Evolutionary conservation across 2,329 filamentous ascomycete genomes (phyloP).

Genomic region (Paraphaeosphaeria minitans): DNA sequence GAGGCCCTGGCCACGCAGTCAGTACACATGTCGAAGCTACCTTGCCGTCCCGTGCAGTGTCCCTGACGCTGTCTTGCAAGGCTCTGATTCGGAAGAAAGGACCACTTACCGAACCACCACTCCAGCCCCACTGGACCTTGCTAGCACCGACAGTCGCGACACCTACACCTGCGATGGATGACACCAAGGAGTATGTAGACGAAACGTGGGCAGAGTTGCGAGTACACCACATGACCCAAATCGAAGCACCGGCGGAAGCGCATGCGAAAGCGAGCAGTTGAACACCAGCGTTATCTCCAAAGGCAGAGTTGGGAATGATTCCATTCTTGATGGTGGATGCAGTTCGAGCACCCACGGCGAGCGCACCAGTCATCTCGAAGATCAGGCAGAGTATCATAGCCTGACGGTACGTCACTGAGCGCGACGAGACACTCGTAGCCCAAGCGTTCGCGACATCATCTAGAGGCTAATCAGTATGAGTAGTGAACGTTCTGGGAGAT

Average conservation of each 20-base stretch:
- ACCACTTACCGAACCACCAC: slow-evolving; percentile 53
- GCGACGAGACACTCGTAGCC: slow-evolving; percentile 81
- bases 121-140: slow-evolving; percentile 64
- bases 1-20: slow-evolving; percentile 58
- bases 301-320: slow-evolving; percentile 54
- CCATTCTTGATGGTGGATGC: slow-evolving; percentile 81
- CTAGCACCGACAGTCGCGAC: slow-evolving; percentile 61
- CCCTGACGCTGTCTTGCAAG: neutral
- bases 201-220: slow-evolving; percentile 70
- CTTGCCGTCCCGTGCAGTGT: neutral
- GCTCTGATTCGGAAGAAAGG: neutral
- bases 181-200: slow-evolving; percentile 61
- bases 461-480: slow-evolving; percentile 8
- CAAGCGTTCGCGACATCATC: slow-evolving; percentile 83
- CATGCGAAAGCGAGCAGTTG: slow-evolving; percentile 63
- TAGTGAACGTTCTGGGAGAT: neutral
- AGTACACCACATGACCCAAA: slow-evolving; percentile 83
- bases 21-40: neutral
- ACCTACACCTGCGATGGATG: slow-evolving; percentile 54
- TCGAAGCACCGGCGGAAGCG: slow-evolving; percentile 65
- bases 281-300: slow-evolving; percentile 53
- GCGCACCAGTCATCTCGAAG: slow-evolving; percentile 55
- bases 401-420: slow-evolving; percentile 72
- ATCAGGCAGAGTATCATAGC: slow-evolving; percentile 56
- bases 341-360: slow-evolving; percentile 56